phyloP scores from a whole-genome alignment of 2,329 filamentous ascomycete genomes.

The Fusarium chuoi region DNA sequence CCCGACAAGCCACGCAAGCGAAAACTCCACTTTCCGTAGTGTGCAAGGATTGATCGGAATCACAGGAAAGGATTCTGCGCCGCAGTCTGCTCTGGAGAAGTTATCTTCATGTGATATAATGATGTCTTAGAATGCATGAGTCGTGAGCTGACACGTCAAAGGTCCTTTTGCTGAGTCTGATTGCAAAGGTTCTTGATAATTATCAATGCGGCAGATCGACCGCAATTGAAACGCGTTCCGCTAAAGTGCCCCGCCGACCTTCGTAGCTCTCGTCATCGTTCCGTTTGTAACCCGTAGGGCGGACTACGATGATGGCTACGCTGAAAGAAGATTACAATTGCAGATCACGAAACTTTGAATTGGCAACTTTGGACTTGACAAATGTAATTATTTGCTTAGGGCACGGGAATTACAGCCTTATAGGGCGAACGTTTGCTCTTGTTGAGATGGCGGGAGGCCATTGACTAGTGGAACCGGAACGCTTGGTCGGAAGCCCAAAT shows the following conservation, averaged over 20 bases:
- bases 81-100: background rate
- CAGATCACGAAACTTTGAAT: background rate
- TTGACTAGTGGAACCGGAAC: background rate
- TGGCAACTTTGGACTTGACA: too few species aligned
- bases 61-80: background rate
- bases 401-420: background rate
- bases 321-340: background rate
- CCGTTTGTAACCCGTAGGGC: background rate
- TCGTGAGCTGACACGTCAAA: background rate
- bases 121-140: background rate
- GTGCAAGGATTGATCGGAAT: background rate
- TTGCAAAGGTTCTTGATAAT: background rate
- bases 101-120: fast-evolving
- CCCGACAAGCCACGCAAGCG: background rate
- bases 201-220: background rate
- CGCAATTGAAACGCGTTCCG: background rate
- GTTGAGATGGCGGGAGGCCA: background rate
- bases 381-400: too few species aligned
- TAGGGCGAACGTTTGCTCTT: background rate
- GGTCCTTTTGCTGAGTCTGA: background rate
- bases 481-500: too few species aligned
- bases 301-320: background rate
- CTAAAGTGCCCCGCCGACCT: background rate
- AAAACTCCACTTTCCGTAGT: background rate
- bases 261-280: background rate